phyloP scores from a whole-genome alignment of 805 yeast genomes.

The Brettanomyces sp. region DNA sequence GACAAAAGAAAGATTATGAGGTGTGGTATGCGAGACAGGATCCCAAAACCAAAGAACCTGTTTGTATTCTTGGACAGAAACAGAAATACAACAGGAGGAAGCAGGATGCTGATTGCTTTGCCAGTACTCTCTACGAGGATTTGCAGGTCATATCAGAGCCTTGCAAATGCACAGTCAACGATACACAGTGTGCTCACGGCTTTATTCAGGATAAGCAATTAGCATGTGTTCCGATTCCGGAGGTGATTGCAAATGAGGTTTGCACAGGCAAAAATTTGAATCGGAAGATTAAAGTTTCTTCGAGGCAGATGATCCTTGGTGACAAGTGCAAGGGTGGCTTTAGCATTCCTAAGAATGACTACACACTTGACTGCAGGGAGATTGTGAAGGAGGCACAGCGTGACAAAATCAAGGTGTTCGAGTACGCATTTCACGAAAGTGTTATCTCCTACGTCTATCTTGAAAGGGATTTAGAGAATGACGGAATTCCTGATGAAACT shows the following conservation, averaged over 20 bases:
- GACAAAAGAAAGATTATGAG: conserved; percentile 47
- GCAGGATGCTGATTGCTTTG: conserved; percentile 54
- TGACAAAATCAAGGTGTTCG: conserved; percentile 27
- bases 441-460: conserved; percentile 52
- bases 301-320: conserved; percentile 18
- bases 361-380: conserved; percentile 30
- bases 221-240: conserved; percentile 34
- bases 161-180: conserved; percentile 57
- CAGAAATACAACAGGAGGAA: conserved; percentile 60
- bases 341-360: conserved; percentile 12
- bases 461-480: conserved; percentile 34
- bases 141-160: conserved; percentile 37
- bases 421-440: conserved; percentile 40
- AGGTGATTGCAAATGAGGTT: conserved; percentile 8
- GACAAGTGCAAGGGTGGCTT: conserved; percentile 20
- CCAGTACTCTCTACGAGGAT: conserved; percentile 37
- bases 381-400: conserved; percentile 10
- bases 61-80: conserved; percentile 62
- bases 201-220: conserved; percentile 28
- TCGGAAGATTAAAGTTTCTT: conserved; percentile 14
- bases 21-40: conserved; percentile 45
- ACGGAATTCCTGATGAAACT: conserved; percentile 47
- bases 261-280: conserved; percentile 14
- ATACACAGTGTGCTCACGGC: conserved; percentile 62
- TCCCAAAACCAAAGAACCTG: conserved; percentile 22